Evolutionary conservation across 2,329 filamentous ascomycete genomes (phyloP), one percentile per base, ranked within the genome.

Genomic region (Ceratocystis diversiconidia): DNA sequence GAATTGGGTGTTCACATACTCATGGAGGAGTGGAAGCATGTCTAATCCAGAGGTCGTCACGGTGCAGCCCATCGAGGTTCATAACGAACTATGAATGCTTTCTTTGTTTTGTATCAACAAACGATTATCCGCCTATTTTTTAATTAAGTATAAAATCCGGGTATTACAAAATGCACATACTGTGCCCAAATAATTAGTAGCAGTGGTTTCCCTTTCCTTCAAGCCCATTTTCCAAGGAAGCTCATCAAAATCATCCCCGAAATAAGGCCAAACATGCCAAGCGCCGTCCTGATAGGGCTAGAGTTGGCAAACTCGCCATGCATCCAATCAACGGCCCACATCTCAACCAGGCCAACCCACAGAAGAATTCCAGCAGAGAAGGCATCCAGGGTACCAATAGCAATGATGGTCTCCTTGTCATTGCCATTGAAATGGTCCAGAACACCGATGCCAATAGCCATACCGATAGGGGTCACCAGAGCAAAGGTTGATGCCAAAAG

Each of bases 301-400:
- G 85, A 79, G 36, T 81, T 74, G 17, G 80, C 73, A 72, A 88
- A 73, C 71, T 87, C 82, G 19, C 80, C 81, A 1, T 77, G 77
- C 70, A 83, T 80, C 88, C 88, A 92, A 72, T 92, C 88, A 50
- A 81, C 77, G 1, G 86, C 86, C 83, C 85, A 86, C 87, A 92
- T 90, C 75, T 91, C 88, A 0, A 91, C 87, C 1, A 91, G 75
- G 1, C 87, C 86, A 1, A 91, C 87, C 87, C 88, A 92, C n/a
- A 88, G 76, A 41, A 92, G 77, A 57, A 92, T 89, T 32, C 88
- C 88, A 0, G 88, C 87, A 0, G 84, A 88, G 8, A 91, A 72
- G 5, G 88, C 86, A 73, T 92, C 85, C 1, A 92, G 77, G 0
- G 87, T 89, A 0, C 87, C 88, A 44, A 91, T 83, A 1, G 87